Evolutionary conservation across 352 stramenopile species (phyloP).

Genomic region (Globisporangium recalcitrans): DNA sequence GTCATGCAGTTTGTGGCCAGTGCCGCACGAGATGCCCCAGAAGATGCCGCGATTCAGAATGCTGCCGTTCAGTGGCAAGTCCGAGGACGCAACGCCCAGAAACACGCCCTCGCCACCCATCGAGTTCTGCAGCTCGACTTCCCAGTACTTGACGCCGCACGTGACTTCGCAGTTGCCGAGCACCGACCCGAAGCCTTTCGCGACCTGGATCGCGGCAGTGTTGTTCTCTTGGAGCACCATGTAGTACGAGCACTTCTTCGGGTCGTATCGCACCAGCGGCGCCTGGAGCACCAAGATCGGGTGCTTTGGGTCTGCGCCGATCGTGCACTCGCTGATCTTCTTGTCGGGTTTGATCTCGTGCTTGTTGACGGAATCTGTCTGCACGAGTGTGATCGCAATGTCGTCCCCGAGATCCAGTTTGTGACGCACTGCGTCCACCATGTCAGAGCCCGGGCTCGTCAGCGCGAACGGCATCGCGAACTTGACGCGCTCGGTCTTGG

Average conservation of each 20-base stretch:
- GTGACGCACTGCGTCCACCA: conserved; percentile 51
- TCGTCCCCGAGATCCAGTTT: conserved; percentile 44
- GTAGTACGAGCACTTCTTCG: conserved; percentile 54
- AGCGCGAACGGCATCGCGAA: conserved; percentile 62
- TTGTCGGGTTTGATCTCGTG: conserved; percentile 57
- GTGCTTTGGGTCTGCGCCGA: conserved; percentile 51
- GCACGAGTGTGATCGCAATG: conserved; percentile 57
- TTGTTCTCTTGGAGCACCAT: conserved; percentile 50
- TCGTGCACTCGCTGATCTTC: conserved; percentile 61
- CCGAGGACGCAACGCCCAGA: conserved; percentile 47
- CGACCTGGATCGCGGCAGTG: conserved; percentile 45
- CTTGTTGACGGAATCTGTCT: conserved; percentile 70
- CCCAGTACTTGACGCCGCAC: conserved; percentile 81
- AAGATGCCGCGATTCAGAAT: conserved; percentile 58
- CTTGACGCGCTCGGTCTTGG: conserved; percentile 55
- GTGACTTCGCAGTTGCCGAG: conserved; percentile 49
- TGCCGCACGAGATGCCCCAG: conserved; percentile 70
- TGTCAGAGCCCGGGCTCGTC: conserved; percentile 40
- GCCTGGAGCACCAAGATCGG: conserved; percentile 71
- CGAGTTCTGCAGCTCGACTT: conserved; percentile 52
- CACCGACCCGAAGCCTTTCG: conserved; percentile 58
- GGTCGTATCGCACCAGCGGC: conserved; percentile 56
- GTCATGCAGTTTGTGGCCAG: conserved; percentile 73
- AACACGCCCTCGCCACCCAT: conserved; percentile 66
- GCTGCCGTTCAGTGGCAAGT: conserved; percentile 53